phyloP scores from a whole-genome alignment of 768 basidiomycete genomes.

The Leccinum broughii region DNA sequence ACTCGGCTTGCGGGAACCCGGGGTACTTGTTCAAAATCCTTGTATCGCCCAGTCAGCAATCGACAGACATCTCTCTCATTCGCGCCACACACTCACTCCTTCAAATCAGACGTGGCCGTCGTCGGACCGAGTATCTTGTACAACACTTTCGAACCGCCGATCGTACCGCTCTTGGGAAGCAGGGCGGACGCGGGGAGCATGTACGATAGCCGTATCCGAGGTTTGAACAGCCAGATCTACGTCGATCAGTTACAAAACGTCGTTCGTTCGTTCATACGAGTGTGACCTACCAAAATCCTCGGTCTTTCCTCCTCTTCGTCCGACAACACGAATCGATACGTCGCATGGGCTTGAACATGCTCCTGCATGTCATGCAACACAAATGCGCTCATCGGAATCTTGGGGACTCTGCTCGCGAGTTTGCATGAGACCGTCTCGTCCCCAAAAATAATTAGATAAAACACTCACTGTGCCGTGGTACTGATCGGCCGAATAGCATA shows the following conservation, averaged over 20 bases:
- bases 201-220: constrained; percentile 79
- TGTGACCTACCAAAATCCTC: constrained; percentile 65
- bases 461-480: constrained; percentile 55
- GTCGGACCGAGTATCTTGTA: constrained; percentile 75
- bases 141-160: constrained; percentile 79
- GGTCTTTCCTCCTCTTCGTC: constrained; percentile 87
- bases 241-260: not conserved
- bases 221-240: constrained; percentile 96
- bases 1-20: constrained; percentile 84
- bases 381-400: constrained; percentile 79
- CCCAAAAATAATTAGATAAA: not conserved
- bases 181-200: constrained; percentile 52
- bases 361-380: constrained; percentile 91
- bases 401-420: constrained; percentile 31
- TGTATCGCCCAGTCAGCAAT: constrained; percentile 3
- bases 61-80: not conserved
- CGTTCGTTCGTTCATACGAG: not conserved
- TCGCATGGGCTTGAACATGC: constrained; percentile 88
- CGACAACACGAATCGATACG: constrained; percentile 84
- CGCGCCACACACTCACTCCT: constrained; percentile 17
- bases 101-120: constrained; percentile 39
- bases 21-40: constrained; percentile 72
- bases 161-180: constrained; percentile 60
- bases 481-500: constrained; percentile 78
- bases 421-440: not conserved